Evolutionary conservation across 371 early-diverging fungal genomes (phyloP), one percentile per base, ranked within the genome.

Genomic region (Parasitella parasitica): DNA sequence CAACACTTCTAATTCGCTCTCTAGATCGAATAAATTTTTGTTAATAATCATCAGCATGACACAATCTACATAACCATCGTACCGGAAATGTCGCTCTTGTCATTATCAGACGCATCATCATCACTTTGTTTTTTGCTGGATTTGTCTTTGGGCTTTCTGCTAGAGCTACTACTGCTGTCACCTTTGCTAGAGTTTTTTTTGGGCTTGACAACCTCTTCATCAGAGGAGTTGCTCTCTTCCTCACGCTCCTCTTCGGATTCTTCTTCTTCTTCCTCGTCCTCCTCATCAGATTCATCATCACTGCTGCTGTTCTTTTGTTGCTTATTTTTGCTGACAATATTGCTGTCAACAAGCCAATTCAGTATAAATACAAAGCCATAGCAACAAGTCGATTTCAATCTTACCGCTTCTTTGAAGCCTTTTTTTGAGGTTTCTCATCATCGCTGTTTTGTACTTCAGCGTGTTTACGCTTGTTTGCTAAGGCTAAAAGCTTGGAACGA

Each of bases 1-100:
- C 60, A 91, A 67, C 28, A 69, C 76, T 52, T 81, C 83, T 50
- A 87, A 66, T 53, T 88, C 88, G 50, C 79, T 81, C 43, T 82
- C 88, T 87, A 56, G 32, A 56, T 28, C 9, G 28, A 43, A 7
- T 27, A 49, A 15, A 20, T 26, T 49, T n/a, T n/a, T 7, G 18
- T 2, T 27, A 15, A 4, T 39, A 13, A 39, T 12, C 50, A 49
- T 27, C 28, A 49, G 2, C 0, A 24, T 27, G 50, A n/a, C 50
- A 49, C 3, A 28, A 15, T 6, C 20, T 36, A 7, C 9, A 37
- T 24, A 13, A 20, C 13, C 0, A 20, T 12, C 18, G 8, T 63
- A 63, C 63, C 63, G 9, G 57, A 56, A 12, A 63, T 51, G 49
- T 55, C 43, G 9, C 43, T 56, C 9, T 62, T 55, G 5, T 27